These are phyloP conservation scores for Tuber calosporum DNA, from an alignment of 495 filamentous ascomycete species.

Conservation along the genomic window DNA sequence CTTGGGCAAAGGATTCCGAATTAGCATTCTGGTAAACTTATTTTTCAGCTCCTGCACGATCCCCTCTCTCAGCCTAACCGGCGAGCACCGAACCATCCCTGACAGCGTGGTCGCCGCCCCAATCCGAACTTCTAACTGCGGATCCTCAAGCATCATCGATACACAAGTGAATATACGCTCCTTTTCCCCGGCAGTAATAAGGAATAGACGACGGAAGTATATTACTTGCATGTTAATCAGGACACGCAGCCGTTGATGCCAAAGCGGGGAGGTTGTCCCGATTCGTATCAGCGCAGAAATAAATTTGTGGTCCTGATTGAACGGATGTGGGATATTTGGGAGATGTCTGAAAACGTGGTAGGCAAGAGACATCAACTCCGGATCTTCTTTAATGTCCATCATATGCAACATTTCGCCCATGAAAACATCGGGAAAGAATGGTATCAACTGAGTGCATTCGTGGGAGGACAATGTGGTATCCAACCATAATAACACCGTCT, in stretches of 20 bases:
- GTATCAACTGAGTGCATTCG: slow-evolving; percentile 83
- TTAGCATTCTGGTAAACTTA: slow-evolving; percentile 69
- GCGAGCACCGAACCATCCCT: slow-evolving; percentile 98
- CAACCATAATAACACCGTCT: slow-evolving; percentile 92
- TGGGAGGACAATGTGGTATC: slow-evolving; percentile 83
- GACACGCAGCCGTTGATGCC: slow-evolving; percentile 94
- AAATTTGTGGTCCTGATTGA: slow-evolving; percentile 74
- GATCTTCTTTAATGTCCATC: slow-evolving; percentile 99
- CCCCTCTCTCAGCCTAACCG: slow-evolving; percentile 64
- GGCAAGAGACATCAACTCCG: slow-evolving; percentile 84
- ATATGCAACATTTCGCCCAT: slow-evolving; percentile 91
- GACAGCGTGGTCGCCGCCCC: slow-evolving; percentile 85
- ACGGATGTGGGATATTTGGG: slow-evolving; percentile 87
- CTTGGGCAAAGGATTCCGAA: slow-evolving; percentile 79
- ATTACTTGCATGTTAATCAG: slow-evolving; percentile 99
- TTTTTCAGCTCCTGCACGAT: slow-evolving; percentile 67
- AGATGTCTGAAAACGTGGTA: slow-evolving; percentile 97
- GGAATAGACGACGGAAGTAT: slow-evolving; percentile 93
- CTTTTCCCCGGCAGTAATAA: slow-evolving; percentile 70
- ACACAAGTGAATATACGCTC: slow-evolving; percentile 81
- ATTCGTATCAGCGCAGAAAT: slow-evolving; percentile 81
- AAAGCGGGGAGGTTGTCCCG: slow-evolving; percentile 74
- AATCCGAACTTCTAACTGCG: slow-evolving; percentile 89
- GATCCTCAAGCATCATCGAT: slow-evolving; percentile 83
- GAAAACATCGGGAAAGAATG: slow-evolving; percentile 84